These are phyloP conservation scores for Puya raimondii DNA, from an alignment of 176 grass and related monocot genomes.

Conservation along the genomic window DNA sequence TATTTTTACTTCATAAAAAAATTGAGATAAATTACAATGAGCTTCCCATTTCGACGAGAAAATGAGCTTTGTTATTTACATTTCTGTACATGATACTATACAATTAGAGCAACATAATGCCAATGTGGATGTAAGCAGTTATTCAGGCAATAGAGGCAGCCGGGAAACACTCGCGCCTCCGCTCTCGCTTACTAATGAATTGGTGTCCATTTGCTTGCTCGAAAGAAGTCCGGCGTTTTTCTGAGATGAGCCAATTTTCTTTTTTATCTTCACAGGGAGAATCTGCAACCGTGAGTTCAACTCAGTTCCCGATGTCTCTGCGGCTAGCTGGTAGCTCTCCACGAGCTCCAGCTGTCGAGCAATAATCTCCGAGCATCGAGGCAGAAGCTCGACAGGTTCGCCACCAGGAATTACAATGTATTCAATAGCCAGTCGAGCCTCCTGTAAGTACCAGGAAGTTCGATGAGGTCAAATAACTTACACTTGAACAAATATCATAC, in stretches of 20 bases:
- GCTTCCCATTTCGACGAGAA: constrained; percentile 38
- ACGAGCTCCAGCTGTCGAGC: constrained; percentile 92
- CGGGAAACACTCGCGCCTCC: constrained; percentile 58
- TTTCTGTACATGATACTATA: constrained; percentile 33
- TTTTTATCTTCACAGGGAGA: constrained; percentile 81
- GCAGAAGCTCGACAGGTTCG: constrained; percentile 85
- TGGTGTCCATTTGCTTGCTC: constrained; percentile 39
- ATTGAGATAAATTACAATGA: constrained; percentile 55
- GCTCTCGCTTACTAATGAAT: constrained; percentile 40
- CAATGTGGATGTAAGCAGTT: constrained; percentile 24
- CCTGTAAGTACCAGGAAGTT: constrained; percentile 31
- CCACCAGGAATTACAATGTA: constrained; percentile 94
- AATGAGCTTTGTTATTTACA: constrained; percentile 36
- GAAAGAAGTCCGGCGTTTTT: constrained; percentile 3
- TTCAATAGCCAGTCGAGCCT: constrained; percentile 81
- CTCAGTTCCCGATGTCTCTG: constrained; percentile 82
- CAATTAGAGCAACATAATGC: constrained; percentile 29
- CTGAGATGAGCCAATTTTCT: constrained; percentile 33
- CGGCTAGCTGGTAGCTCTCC: constrained; percentile 89
- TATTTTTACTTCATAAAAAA: constrained; percentile 35
- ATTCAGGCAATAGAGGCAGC: constrained; percentile 74
- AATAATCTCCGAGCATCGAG: constrained; percentile 94
- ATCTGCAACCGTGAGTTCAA: constrained; percentile 83
- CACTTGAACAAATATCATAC: no score
- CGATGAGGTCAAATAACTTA: background rate